These are phyloP conservation scores for Penicillium roqueforti DNA, from an alignment of 495 filamentous ascomycete species.

Conservation along the genomic window DNA sequence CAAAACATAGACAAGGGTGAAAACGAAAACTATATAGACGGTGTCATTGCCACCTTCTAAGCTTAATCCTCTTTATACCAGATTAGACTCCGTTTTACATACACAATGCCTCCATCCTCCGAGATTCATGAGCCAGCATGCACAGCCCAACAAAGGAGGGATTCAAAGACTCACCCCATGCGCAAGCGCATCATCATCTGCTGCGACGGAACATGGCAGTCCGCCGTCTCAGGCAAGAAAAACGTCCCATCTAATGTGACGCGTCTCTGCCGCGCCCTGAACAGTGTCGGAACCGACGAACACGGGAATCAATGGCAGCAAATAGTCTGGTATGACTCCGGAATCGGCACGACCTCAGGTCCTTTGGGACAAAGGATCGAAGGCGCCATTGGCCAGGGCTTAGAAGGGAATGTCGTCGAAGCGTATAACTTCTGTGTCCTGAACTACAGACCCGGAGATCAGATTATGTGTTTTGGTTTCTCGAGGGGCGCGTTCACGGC, in stretches of 20 bases:
- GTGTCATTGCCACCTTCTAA: neutral
- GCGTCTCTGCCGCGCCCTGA: conserved; percentile 21
- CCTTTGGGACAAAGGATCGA: conserved; percentile 14
- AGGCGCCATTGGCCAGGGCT: conserved; percentile 17
- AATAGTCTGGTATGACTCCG: conserved; percentile 31
- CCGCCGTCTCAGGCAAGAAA: conserved; percentile 20
- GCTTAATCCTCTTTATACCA: neutral
- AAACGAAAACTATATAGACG: neutral
- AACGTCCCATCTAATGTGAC: conserved; percentile 29
- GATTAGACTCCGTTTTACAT: neutral
- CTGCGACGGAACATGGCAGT: conserved; percentile 31
- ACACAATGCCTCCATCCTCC: neutral
- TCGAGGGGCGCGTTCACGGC: conserved; percentile 58
- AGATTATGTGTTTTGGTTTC: conserved; percentile 59
- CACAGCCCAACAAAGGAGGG: neutral
- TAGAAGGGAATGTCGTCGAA: conserved; percentile 19
- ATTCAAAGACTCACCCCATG: neutral
- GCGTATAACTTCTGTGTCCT: conserved; percentile 23
- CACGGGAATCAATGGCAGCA: conserved; percentile 24
- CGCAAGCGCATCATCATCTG: conserved; percentile 27
- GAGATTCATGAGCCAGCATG: neutral
- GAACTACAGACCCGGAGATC: conserved; percentile 51
- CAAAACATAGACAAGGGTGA: no score
- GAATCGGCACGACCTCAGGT: conserved; percentile 18
- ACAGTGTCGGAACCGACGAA: conserved; percentile 16